Percentiles rank a stretch among this genome's conserved stretches.
phyloP scores from a whole-genome alignment of 139 green algal species.

The Volvox africanus region DNA sequence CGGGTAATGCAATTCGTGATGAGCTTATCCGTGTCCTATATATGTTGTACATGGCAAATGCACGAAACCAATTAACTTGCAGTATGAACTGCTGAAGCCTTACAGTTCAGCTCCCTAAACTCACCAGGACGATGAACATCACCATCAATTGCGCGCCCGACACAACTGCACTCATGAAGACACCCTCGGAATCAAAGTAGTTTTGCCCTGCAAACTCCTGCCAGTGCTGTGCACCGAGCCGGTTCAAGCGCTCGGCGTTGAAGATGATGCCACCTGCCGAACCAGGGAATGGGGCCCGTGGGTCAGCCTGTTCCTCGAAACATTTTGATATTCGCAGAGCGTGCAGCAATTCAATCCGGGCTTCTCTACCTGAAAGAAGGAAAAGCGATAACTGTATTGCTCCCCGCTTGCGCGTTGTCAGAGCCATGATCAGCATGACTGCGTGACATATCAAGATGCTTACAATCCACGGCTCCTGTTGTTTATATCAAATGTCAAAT shows the following conservation, averaged over 20 bases:
- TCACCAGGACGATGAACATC: slow-evolving; percentile 69
- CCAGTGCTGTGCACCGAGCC: slow-evolving; percentile 61
- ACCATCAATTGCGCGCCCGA: slow-evolving; percentile 62
- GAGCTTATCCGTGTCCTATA: no score
- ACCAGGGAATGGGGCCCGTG: neutral
- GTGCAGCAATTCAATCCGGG: neutral
- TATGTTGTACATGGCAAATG: no score
- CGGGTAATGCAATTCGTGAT: no score
- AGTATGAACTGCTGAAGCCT: no score
- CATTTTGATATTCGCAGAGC: neutral
- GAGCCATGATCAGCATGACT: slow-evolving; percentile 24
- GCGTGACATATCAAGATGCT: slow-evolving; percentile 29
- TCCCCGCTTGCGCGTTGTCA: slow-evolving; percentile 31
- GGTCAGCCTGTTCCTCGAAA: neutral
- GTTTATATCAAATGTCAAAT: neutral
- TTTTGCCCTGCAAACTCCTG: slow-evolving; percentile 58
- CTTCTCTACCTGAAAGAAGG: slow-evolving; percentile 23
- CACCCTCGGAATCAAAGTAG: slow-evolving; percentile 70
- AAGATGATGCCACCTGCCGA: slow-evolving; percentile 51
- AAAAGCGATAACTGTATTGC: slow-evolving; percentile 42
- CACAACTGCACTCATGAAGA: slow-evolving; percentile 67
- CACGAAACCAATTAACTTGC: no score
- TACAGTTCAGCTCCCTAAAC: neutral
- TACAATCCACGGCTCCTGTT: slow-evolving; percentile 60
- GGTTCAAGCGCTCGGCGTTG: slow-evolving; percentile 65